These are phyloP conservation scores for Hymenoscyphus infarciens DNA, from an alignment of 2,329 filamentous ascomycete species.

Conservation along the genomic window DNA sequence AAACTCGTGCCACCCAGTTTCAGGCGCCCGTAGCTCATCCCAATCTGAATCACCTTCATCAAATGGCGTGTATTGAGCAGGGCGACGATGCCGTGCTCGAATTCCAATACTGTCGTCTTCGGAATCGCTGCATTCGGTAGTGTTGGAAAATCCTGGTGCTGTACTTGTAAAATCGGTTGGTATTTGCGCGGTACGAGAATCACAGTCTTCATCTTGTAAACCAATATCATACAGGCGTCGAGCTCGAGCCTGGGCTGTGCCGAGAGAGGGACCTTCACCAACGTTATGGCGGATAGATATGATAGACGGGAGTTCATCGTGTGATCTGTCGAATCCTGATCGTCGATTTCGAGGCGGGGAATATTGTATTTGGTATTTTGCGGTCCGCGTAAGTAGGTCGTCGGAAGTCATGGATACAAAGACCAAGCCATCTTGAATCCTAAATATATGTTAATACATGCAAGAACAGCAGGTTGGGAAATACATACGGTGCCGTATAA, in stretches of 20 bases:
- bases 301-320: constrained; percentile 39
- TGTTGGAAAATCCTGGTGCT: constrained; percentile 50
- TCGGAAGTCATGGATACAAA: constrained; percentile 85
- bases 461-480: background rate
- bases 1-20: constrained; percentile 23
- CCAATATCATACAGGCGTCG: constrained; percentile 45
- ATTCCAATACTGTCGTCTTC: constrained; percentile 41
- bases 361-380: constrained; percentile 72
- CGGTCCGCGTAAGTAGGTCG: constrained; percentile 68
- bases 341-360: constrained; percentile 27
- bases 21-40: constrained; percentile 17
- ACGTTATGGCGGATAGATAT: constrained; percentile 53
- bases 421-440: constrained; percentile 86
- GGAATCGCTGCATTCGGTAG: constrained; percentile 58
- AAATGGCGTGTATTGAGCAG: constrained; percentile 30
- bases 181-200: constrained; percentile 51
- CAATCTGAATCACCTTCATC: constrained; percentile 12
- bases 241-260: constrained; percentile 42
- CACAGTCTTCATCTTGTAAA: constrained; percentile 35
- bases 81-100: constrained; percentile 37
- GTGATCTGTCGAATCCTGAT: constrained; percentile 26
- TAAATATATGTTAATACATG: constrained; percentile 37
- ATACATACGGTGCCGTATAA: constrained; percentile 80
- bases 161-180: constrained; percentile 51
- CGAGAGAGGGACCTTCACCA: constrained; percentile 47